Base-by-base conservation (phyloP, 2,329 filamentous ascomycete species). In the Aspergillus sp. region DNA sequence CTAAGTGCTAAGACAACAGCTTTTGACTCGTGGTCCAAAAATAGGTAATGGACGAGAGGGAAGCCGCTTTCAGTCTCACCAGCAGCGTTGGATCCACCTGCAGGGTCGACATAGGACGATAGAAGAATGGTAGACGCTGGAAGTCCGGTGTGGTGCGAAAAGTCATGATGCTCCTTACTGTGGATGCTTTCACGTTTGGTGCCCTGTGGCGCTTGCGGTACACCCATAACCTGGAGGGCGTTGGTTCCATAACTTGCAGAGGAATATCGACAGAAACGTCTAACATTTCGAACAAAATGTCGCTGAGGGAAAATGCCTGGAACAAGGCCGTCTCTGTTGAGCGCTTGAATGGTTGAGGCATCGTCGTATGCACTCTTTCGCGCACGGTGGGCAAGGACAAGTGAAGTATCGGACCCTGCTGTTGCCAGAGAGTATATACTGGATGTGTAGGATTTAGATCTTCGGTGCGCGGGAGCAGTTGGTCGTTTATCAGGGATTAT, bases 1-100 rank as follows among this genome's bases (percentile, higher is more conserved):
- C 88, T 83, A 51, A 89, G 88, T 1, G 87, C 86, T n/a, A 91
- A 76, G 0, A 91, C 87, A 0, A 91, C 85, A 0, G 88, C 87
- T 65, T 86, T 87, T 2, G 87, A 87, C 51, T 87, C 85, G 66
- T 89, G 86, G 63, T 91, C 88, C 0, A 91, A 75, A 2, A 86
- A 86, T 37, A 91, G 83, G 64, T 89, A 91, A 70, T 91, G 88
- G 2, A 90, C 87, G 17, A 91, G 78, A 1, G 88, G 88, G 56
- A 89, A 82, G 0, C 87, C 87, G 0, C 84, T 86, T 37, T 84
- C 83, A 2, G 84, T 88, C 20, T 85, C 81, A 1, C 88, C 87
- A 3, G 82, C 82, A 0, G 84, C 80, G 65, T 89, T 87, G 2
- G 86, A 83, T 3, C 87, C 87, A 30, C 88, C 88, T 54, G 87